These are phyloP conservation scores for Pachysandra terminalis DNA, from an alignment of 164 flowering plant genomes.

Conservation along the genomic window DNA sequence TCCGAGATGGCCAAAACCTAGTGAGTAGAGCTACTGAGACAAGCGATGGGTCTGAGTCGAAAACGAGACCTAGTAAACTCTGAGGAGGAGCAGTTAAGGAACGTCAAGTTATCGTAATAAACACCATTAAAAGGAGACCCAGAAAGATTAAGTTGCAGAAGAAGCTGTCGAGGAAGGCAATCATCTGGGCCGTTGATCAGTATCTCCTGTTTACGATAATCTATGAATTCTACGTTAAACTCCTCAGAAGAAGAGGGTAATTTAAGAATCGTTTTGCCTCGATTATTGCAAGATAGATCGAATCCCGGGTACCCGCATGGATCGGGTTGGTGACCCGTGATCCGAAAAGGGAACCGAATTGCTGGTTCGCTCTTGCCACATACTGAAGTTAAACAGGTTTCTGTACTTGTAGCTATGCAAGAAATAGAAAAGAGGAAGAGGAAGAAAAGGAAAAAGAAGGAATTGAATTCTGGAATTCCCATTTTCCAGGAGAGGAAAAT, in stretches of 20 bases:
- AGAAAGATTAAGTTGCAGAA: conserved; percentile 36
- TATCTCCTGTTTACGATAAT: conserved; percentile 38
- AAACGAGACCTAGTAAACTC: neutral
- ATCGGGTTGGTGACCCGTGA: conserved; percentile 9
- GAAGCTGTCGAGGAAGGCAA: conserved; percentile 45
- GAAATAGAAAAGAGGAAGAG: conserved; percentile 14
- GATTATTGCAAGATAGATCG: conserved; percentile 22
- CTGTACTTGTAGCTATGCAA: conserved; percentile 1
- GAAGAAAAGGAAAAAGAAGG: conserved; percentile 3
- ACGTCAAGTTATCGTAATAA: conserved; percentile 33
- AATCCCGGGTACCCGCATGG: conserved; percentile 50
- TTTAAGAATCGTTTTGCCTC: conserved; percentile 16
- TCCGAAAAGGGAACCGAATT: conserved; percentile 43
- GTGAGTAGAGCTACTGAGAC: conserved; percentile 42
- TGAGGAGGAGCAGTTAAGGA: conserved; percentile 47
- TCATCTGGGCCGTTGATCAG: conserved; percentile 34
- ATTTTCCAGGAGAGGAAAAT: too few species aligned
- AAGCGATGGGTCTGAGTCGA: conserved; percentile 19
- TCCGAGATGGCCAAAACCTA: conserved; percentile 35
- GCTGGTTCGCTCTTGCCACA: neutral
- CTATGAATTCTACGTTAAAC: conserved; percentile 35
- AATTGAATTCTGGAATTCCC: neutral
- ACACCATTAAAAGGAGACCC: conserved; percentile 38
- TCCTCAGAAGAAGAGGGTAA: conserved; percentile 34
- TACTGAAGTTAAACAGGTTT: neutral